Evolutionary conservation across 163 green algal species (phyloP).

Genomic region (Chlorella variabilis): DNA sequence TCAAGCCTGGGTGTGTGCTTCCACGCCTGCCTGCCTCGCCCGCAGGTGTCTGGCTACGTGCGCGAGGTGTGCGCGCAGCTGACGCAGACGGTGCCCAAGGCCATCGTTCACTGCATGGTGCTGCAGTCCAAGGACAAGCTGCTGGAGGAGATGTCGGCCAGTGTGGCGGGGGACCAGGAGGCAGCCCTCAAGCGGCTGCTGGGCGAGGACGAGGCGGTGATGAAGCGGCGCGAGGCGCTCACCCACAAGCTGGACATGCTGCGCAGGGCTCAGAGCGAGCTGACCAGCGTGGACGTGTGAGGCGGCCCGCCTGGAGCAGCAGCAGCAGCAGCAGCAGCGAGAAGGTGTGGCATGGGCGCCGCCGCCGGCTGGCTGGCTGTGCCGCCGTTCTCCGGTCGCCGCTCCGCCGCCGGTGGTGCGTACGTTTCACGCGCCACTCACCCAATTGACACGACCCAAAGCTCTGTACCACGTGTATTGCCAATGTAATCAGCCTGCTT

Average conservation of each 20-base stretch:
- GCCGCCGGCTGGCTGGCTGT: too few relatives aligned
- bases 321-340: neutral
- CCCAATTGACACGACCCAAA: too few relatives aligned
- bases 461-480: too few relatives aligned
- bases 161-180: conserved; percentile 82
- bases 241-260: conserved; percentile 66
- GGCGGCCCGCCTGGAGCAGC: neutral
- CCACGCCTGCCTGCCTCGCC: neutral
- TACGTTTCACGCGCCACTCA: too few relatives aligned
- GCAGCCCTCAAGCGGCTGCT: conserved; percentile 78
- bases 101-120: conserved; percentile 92
- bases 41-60: conserved; percentile 90
- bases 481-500: too few relatives aligned
- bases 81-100: conserved; percentile 92
- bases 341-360: too few relatives aligned
- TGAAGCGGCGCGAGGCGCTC: conserved; percentile 68
- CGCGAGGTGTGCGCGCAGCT: conserved; percentile 91
- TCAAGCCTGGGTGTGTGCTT: neutral
- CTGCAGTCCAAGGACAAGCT: conserved; percentile 81
- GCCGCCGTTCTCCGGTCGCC: neutral
- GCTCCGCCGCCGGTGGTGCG: too few relatives aligned
- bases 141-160: conserved; percentile 78
- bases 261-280: conserved; percentile 55
- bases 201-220: conserved; percentile 84
- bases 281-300: conserved; percentile 50